Base-by-base conservation (phyloP, 805 yeast species). In the Spencermartinsiella europaea region DNA sequence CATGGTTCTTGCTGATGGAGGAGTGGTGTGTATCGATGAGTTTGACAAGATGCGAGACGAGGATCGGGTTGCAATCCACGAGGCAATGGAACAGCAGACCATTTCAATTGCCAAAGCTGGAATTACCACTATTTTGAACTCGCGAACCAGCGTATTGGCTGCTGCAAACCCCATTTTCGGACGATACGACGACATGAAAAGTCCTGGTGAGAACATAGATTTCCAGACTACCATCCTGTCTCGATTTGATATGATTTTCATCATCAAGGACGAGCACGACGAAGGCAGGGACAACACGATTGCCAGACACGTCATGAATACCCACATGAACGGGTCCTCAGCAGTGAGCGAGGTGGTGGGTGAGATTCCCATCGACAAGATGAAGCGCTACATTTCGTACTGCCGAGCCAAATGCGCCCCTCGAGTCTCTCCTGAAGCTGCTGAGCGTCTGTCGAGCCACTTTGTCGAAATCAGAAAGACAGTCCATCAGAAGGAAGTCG, bases 1-100 rank as follows among this genome's bases (percentile, higher is more conserved):
- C 5, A 90, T 93, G 97, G 99, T 93, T n/a, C 72, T 93, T 42
- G 99, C 99, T 0, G 99, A 93, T 69, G 98, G 98, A 34, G 99
- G 99, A 55, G 97, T 93, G 42, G 97, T 91, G 40, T 93, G 98
- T 75, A 93, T 93, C 61, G 99, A 93, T 72, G 99, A 93, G 75
- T 93, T 93, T 63, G 99, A 93, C 67, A 93, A 93, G 73, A 93
- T 93, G 99, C 77, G 98, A 64, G 99, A 93, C 61, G 98, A 93
- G 64, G 99, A 93, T 67, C 77, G 99, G 63, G 98, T 93, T 34
- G 98, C 99, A 0, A 93, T 93, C 56, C 99, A 93, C 67, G 99
- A 93, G 73, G 99, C 99, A 10, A 93, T 93, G 99, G 99, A 93
- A 71, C 99, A 93, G 68, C 99, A 93, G 68, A 93, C 99, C 0